Conservation (phyloP, 169 alveolate genomes). For the Cryptosporidium meleagridis region DNA sequence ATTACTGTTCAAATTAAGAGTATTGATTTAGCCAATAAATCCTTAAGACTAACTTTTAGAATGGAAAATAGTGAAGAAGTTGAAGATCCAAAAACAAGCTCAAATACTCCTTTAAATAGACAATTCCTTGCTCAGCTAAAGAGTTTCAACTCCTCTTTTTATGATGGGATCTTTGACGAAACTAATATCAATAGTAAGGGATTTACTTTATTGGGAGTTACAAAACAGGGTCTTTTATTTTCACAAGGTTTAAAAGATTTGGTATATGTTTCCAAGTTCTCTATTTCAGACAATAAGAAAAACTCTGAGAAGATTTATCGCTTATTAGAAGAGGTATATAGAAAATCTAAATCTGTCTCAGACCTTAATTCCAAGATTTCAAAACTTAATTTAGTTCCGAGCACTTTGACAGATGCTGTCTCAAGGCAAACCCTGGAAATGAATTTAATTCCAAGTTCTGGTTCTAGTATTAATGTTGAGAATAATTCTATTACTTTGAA, state of each 20-base stretch:
- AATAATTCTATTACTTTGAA: not conserved
- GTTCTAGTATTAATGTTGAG: not conserved
- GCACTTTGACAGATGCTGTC: not conserved
- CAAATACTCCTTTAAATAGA: not conserved
- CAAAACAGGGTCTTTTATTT: constrained; percentile 13
- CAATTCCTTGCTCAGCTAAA: not conserved
- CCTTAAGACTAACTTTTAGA: constrained; percentile 15
- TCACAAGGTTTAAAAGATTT: not conserved
- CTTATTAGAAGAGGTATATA: not conserved
- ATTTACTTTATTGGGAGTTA: not conserved
- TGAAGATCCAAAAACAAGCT: not conserved
- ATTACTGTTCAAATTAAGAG: constrained; percentile 43
- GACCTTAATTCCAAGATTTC: constrained; percentile 11
- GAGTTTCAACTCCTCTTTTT: not conserved
- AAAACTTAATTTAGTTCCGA: not conserved
- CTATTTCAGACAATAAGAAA: constrained; percentile 33
- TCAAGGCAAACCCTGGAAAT: constrained; percentile 9
- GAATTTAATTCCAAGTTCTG: not conserved
- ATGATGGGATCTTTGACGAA: not conserved
- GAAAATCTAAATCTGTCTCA: not conserved
- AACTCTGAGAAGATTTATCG: constrained; percentile 4
- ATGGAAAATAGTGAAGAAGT: not conserved
- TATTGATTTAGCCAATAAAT: constrained; percentile 14
- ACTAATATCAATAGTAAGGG: not conserved
- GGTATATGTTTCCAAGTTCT: not conserved